A percentile compares a stretch with the other conserved stretches of the same genome.
phyloP scores from a whole-genome alignment of 441 rosid genomes.

The Bocquillonia castaneifolia region DNA sequence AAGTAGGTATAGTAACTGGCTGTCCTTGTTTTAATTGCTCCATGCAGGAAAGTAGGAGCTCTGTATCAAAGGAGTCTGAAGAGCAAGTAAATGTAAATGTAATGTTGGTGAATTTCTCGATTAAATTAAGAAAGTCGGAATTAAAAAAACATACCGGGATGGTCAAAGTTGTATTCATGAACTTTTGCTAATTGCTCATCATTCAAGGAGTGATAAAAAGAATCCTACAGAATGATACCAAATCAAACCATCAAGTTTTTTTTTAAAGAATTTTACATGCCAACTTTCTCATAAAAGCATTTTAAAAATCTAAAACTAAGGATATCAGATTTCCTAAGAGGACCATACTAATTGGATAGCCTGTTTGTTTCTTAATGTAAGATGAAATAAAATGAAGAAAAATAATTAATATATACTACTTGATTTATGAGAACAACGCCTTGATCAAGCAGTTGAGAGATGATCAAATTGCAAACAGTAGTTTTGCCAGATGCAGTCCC shows the following conservation, averaged over 20 bases:
- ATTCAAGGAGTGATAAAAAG: slow-evolving; percentile 64
- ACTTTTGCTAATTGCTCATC: slow-evolving; percentile 47
- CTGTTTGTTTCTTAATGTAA: too few relatives aligned
- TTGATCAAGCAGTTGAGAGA: slow-evolving; percentile 73
- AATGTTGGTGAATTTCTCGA: too few relatives aligned
- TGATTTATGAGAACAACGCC: slow-evolving; percentile 82
- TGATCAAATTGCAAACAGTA: slow-evolving; percentile 90
- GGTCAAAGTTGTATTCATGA: slow-evolving; percentile 94
- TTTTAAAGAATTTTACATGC: too few relatives aligned
- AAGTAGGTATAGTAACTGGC: slow-evolving; percentile 74
- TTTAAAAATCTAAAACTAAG: too few relatives aligned
- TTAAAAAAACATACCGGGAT: slow-evolving; percentile 63
- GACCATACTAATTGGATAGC: too few relatives aligned
- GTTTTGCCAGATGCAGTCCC: slow-evolving; percentile 93
- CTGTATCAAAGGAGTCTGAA: slow-evolving; percentile 83
- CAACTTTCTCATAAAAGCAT: too few relatives aligned
- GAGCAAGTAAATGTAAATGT: background rate
- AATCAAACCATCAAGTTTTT: too few relatives aligned
- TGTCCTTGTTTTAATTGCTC: slow-evolving; percentile 61
- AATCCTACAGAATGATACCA: slow-evolving; percentile 42
- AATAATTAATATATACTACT: slow-evolving; percentile 24
- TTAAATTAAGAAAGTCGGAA: too few relatives aligned
- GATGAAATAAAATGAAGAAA: background rate
- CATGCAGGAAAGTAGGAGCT: slow-evolving; percentile 67
- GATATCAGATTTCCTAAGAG: too few relatives aligned